Evolutionary conservation across 768 basidiomycete genomes (phyloP).

Genomic region (Myochromella boudieri): DNA sequence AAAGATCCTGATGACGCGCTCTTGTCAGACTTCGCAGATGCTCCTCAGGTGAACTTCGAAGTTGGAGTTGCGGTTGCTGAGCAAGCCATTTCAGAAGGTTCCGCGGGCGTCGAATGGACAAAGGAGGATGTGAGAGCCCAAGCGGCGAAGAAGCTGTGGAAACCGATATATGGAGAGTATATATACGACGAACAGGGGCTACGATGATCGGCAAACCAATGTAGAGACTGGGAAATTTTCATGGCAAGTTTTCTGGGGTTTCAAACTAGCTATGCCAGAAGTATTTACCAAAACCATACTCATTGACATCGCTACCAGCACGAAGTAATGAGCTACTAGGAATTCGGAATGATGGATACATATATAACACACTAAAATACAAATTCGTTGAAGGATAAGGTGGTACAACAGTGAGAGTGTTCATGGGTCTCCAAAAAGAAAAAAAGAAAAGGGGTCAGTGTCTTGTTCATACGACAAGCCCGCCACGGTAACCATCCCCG

Average conservation of each 20-base stretch:
- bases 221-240: neutral
- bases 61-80: slow-evolving; percentile 82
- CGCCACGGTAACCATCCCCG: slow-evolving; percentile 67
- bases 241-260: neutral
- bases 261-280: neutral
- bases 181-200: slow-evolving; percentile 59
- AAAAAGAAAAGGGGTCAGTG: neutral
- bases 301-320: neutral
- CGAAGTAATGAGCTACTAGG: neutral
- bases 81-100: slow-evolving; percentile 73
- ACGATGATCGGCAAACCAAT: neutral
- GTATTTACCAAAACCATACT: neutral
- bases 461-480: slow-evolving; percentile 41
- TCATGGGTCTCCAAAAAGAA: neutral
- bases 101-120: slow-evolving; percentile 56
- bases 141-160: slow-evolving; percentile 57
- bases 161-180: slow-evolving; percentile 64
- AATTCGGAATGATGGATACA: neutral
- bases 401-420: neutral
- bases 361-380: slow-evolving; percentile 3
- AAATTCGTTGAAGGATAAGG: slow-evolving; percentile 4
- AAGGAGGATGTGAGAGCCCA: slow-evolving; percentile 54
- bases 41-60: slow-evolving; percentile 74
- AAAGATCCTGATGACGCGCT: slow-evolving; percentile 70
- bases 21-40: slow-evolving; percentile 75